phyloP scores from a whole-genome alignment of 2,329 filamentous ascomycete species.

The Talaromyces pinophilus region DNA sequence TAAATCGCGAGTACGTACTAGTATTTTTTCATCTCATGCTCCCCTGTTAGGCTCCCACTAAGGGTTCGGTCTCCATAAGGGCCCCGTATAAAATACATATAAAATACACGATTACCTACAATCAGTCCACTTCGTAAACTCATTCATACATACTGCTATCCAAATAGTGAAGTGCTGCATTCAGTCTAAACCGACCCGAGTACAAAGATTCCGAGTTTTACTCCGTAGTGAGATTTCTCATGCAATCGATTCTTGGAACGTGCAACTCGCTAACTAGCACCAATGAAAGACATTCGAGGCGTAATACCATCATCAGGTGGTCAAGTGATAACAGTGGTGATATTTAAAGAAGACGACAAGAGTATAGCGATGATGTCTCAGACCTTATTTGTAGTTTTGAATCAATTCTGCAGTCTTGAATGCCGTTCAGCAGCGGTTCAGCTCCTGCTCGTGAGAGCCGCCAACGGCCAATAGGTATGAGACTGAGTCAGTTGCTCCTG shows the following conservation, averaged over 20 bases:
- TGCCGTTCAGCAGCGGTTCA: neutral
- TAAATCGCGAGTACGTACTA: neutral
- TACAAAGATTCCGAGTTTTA: neutral
- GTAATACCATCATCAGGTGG: neutral
- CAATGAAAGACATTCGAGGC: neutral
- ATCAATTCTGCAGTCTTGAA: neutral
- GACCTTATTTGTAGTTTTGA: too few relatives aligned
- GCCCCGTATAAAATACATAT: neutral
- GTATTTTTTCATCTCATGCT: neutral
- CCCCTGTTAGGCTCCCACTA: constrained; percentile 3
- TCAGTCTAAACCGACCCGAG: neutral
- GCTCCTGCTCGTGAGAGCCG: neutral
- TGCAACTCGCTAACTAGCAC: neutral
- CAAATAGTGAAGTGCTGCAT: neutral
- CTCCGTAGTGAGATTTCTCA: neutral
- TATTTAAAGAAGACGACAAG: neutral
- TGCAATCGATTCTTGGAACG: neutral
- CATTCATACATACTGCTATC: neutral
- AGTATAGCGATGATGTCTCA: neutral
- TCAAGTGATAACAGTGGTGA: neutral
- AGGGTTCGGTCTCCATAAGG: neutral
- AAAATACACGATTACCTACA: neutral
- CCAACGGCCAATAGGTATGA: neutral
- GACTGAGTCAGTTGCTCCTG: neutral
- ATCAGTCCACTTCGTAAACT: neutral